Evolutionary conservation across 805 yeast genomes (phyloP).

Genomic region (Lipomyces mesembrius): DNA sequence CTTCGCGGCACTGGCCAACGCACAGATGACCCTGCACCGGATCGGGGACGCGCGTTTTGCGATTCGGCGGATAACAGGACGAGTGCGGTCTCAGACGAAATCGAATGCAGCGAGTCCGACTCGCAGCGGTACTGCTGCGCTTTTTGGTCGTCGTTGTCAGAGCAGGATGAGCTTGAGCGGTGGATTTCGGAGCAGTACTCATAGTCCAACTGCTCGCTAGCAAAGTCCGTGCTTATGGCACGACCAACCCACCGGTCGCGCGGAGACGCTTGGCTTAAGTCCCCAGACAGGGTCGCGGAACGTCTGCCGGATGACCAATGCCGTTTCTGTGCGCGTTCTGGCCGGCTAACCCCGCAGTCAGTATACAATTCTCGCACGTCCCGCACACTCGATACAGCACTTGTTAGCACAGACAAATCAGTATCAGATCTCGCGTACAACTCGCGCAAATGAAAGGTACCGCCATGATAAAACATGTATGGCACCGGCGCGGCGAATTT

Average conservation of each 20-base stretch:
- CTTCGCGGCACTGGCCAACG: background rate
- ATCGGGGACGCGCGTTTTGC: background rate
- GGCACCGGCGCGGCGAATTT: constrained; percentile 18
- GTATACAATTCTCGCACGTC: background rate
- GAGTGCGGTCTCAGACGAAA: background rate
- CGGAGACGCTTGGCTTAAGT: background rate
- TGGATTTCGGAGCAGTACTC: background rate
- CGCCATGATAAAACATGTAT: constrained; percentile 6
- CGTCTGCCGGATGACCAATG: background rate
- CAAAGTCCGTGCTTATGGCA: background rate
- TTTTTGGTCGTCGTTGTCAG: background rate
- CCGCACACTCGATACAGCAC: background rate
- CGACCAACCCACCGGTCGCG: background rate
- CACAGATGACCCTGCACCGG: background rate
- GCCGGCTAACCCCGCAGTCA: background rate
- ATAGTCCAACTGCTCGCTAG: background rate
- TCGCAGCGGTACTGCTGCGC: background rate
- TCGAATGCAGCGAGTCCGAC: background rate
- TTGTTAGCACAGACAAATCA: background rate
- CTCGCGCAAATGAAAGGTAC: constrained; percentile 10
- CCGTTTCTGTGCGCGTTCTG: background rate
- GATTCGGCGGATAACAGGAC: background rate
- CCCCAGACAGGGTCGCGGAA: background rate
- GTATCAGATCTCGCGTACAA: background rate
- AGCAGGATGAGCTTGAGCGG: background rate